Conservation (phyloP, 305 asterid species). For the Fraxinus platypoda region DNA sequence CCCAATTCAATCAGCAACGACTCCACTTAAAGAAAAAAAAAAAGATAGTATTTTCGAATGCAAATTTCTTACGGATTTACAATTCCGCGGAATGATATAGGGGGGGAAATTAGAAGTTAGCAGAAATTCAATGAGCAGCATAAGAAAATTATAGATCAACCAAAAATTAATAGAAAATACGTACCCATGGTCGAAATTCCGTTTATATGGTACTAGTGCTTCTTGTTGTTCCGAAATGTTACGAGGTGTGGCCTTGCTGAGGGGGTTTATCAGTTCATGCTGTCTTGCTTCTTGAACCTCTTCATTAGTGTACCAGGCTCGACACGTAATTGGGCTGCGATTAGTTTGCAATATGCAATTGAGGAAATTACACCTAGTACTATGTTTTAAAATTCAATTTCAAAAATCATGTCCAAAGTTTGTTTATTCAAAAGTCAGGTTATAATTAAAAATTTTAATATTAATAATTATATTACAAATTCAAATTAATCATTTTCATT, state of each 20-base stretch:
- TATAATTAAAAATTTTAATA: no score
- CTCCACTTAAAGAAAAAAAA: neutral
- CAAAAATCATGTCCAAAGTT: no score
- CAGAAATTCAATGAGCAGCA: neutral
- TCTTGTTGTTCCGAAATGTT: neutral
- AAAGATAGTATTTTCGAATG: neutral
- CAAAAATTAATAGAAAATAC: neutral
- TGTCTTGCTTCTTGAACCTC: no score
- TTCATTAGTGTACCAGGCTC: no score
- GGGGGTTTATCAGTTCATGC: neutral
- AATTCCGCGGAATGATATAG: neutral
- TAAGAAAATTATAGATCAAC: neutral
- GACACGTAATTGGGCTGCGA: no score
- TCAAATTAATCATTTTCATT: no score
- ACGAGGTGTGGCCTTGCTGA: neutral
- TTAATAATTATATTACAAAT: no score
- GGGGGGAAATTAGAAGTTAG: neutral
- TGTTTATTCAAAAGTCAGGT: no score
- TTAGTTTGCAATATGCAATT: no score
- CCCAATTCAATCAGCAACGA: neutral
- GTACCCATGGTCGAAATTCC: neutral
- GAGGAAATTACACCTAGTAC: no score
- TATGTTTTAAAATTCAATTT: no score
- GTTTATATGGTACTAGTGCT: neutral
- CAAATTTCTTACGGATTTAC: neutral